Conservation (phyloP, 495 filamentous ascomycete species). For the Trichoderma erinaceum region DNA sequence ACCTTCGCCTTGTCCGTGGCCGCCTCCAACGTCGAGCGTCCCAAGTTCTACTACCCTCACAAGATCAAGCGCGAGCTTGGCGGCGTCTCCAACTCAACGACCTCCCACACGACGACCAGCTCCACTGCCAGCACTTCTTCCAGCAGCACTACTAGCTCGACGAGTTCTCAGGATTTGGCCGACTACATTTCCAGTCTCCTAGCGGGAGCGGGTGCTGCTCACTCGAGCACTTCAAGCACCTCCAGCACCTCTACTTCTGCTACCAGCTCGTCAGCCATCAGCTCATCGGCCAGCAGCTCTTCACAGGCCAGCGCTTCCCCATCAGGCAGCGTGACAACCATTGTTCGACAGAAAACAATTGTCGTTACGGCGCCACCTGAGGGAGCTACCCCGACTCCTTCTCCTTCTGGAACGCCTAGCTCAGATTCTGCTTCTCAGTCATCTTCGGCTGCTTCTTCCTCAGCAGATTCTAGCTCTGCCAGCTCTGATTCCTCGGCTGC, state of each 20-base stretch:
- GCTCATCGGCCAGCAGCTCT: neutral
- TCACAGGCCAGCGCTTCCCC: neutral
- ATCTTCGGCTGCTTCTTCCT: too few relatives aligned
- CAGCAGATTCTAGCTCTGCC: neutral
- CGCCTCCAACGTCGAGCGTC: conserved; percentile 38
- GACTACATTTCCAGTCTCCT: neutral
- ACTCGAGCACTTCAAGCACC: neutral
- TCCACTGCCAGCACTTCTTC: neutral
- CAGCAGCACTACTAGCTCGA: neutral
- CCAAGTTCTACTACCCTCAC: conserved; percentile 54
- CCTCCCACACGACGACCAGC: neutral
- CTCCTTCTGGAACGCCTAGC: neutral
- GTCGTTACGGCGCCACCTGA: neutral
- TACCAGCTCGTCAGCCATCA: neutral
- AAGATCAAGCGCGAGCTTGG: conserved; percentile 52
- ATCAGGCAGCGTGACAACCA: conserved; percentile 6
- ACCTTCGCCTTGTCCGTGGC: conserved; percentile 46
- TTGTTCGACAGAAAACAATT: neutral
- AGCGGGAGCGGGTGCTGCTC: neutral
- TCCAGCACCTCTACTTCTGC: too few relatives aligned
- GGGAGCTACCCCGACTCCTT: neutral
- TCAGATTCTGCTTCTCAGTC: neutral
- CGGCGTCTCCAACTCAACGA: conserved; percentile 36
- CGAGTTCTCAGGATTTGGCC: neutral
- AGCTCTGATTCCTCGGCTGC: neutral